A percentile compares a stretch with the other conserved stretches of the same genome.
Conservation (phyloP, 169 alveolate genomes). For the Perkinsus olseni region DNA sequence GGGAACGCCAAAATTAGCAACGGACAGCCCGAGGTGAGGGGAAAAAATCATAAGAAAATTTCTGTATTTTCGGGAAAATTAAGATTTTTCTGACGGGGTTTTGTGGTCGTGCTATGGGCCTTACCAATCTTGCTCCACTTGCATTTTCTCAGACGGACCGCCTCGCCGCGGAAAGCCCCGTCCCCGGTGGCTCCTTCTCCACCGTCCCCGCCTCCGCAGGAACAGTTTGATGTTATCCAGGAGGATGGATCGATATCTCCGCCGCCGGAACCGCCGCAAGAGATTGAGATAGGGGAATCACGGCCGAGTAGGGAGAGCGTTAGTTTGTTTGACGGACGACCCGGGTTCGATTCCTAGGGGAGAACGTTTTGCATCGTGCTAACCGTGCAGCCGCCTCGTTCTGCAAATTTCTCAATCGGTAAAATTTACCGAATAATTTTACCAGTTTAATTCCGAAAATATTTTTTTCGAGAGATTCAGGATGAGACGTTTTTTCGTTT, state of each 20-base stretch:
- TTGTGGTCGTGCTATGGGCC: background rate
- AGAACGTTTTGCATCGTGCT: no score
- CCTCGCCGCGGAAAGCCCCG: background rate
- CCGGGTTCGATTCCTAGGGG: no score
- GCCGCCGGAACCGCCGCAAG: background rate
- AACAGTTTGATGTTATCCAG: background rate
- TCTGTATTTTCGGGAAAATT: background rate
- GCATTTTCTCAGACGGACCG: background rate
- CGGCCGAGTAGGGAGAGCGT: background rate
- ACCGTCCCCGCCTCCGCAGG: background rate
- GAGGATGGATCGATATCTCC: background rate
- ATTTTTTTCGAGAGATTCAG: no score
- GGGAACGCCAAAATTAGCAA: background rate
- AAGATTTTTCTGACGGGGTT: background rate
- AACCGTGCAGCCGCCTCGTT: no score
- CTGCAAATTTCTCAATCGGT: no score
- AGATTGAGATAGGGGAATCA: background rate
- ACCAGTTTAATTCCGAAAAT: no score
- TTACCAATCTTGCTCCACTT: no score
- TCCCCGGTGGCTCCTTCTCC: background rate
- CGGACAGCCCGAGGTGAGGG: background rate
- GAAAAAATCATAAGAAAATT: background rate
- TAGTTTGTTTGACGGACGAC: no score
- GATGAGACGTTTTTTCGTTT: no score
- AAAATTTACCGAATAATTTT: no score